Percentiles rank a stretch among this genome's conserved stretches.
Evolutionary conservation across 495 filamentous ascomycete genomes (phyloP).

Genomic region (Delitschia confertaspora): DNA sequence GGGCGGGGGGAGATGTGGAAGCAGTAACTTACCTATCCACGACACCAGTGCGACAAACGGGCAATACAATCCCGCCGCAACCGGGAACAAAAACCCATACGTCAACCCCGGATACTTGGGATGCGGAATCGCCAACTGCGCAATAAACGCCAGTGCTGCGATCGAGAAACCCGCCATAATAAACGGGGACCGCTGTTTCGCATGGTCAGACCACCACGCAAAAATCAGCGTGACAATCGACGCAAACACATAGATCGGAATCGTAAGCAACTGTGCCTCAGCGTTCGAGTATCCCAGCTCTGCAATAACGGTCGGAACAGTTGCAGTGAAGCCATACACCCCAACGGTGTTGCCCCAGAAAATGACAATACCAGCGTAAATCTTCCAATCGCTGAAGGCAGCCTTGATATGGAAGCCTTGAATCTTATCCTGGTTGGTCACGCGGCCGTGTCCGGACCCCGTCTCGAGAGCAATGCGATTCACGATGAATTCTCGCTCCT

Average conservation of each 20-base stretch:
- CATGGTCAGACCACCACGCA: constrained; percentile 18
- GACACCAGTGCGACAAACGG: constrained; percentile 26
- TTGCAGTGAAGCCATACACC: constrained; percentile 35
- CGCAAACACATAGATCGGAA: constrained; percentile 25
- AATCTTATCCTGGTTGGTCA: constrained; percentile 24
- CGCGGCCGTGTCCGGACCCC: constrained; percentile 5
- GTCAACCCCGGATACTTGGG: constrained; percentile 22
- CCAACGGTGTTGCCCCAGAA: constrained; percentile 23
- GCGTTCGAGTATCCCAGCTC: constrained; percentile 19
- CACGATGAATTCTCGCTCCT: constrained; percentile 20
- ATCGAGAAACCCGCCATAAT: constrained; percentile 15
- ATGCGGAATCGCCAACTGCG: constrained; percentile 23
- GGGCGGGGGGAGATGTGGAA: too few relatives aligned
- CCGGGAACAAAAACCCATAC: constrained; percentile 30
- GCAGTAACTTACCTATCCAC: constrained; percentile 16
- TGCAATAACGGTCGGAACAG: constrained; percentile 20
- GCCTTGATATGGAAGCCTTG: constrained; percentile 9
- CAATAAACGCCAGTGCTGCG: constrained; percentile 15
- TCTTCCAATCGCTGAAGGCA: constrained; percentile 19
- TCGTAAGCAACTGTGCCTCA: constrained; percentile 21
- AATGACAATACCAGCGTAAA: constrained; percentile 13
- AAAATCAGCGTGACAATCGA: constrained; percentile 21
- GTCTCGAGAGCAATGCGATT: constrained; percentile 14
- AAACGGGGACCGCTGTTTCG: constrained; percentile 14
- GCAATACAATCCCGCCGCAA: constrained; percentile 34